phyloP scores from a whole-genome alignment of 805 yeast genomes.

The Ogataea kodamae region DNA sequence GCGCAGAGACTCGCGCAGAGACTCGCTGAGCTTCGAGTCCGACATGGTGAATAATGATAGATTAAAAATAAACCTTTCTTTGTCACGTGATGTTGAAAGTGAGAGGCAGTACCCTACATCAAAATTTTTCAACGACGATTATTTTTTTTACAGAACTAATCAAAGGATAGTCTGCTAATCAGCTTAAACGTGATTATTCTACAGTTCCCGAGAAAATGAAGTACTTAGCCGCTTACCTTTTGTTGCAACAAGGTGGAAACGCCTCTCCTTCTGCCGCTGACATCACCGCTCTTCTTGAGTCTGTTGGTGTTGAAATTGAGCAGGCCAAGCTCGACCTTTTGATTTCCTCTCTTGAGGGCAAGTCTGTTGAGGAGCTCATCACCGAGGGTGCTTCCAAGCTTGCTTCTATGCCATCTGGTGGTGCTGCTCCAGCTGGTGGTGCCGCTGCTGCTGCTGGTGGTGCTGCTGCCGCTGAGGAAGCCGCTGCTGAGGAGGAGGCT shows the following conservation, averaged over 20 bases:
- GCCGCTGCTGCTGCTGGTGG: constrained; percentile 69
- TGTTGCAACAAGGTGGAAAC: constrained; percentile 96
- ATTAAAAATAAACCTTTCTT: not conserved
- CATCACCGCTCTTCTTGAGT: constrained; percentile 80
- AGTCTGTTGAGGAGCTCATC: constrained; percentile 82
- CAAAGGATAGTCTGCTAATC: constrained; percentile 76
- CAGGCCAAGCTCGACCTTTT: constrained; percentile 79
- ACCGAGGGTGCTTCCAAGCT: constrained; percentile 95
- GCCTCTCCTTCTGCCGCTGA: constrained; percentile 91
- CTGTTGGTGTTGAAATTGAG: constrained; percentile 96
- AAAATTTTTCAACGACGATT: constrained; percentile 13
- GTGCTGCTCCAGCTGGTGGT: constrained; percentile 84
- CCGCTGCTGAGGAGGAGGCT: constrained; percentile 64
- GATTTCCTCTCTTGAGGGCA: constrained; percentile 87
- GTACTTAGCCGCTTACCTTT: constrained; percentile 99
- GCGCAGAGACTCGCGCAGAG: constrained; percentile 37
- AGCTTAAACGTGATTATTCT: constrained; percentile 83
- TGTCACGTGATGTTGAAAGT: constrained; percentile 13
- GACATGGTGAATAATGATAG: constrained; percentile 1
- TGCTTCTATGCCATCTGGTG: constrained; percentile 97
- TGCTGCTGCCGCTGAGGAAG: constrained; percentile 70
- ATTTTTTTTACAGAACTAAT: constrained; percentile 12
- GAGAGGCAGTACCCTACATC: constrained; percentile 8
- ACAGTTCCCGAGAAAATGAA: constrained; percentile 51
- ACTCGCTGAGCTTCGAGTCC: constrained; percentile 20